These are phyloP conservation scores for Hydnomerulius pinastri DNA, from an alignment of 768 basidiomycete species.

Conservation along the genomic window DNA sequence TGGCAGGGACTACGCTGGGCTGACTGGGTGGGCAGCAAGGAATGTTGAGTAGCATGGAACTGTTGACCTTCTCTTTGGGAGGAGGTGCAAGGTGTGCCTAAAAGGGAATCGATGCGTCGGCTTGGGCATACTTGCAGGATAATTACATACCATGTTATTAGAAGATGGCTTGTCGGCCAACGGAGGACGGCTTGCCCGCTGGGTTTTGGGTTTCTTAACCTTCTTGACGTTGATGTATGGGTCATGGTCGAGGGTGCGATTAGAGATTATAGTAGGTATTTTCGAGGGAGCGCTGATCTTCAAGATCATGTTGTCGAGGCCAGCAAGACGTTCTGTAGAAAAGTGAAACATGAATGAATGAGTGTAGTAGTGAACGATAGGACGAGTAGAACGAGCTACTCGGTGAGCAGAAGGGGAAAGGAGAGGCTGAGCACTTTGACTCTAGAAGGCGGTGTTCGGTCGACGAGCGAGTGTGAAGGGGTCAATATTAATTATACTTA, in stretches of 20 bases:
- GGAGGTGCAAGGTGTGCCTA: slow-evolving; percentile 11
- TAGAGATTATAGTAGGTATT: slow-evolving; percentile 30
- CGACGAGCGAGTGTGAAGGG: not conserved
- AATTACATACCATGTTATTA: slow-evolving; percentile 31
- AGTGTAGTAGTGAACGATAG: slow-evolving; percentile 12
- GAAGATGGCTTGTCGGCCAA: slow-evolving; percentile 33
- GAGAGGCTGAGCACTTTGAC: not conserved
- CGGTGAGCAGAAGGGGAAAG: slow-evolving; percentile 1
- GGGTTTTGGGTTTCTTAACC: slow-evolving; percentile 20
- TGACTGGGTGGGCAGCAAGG: slow-evolving; percentile 7
- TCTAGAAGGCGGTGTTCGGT: slow-evolving; percentile 4
- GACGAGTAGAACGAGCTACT: slow-evolving; percentile 9
- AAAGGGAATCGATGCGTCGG: slow-evolving; percentile 16
- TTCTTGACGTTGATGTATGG: slow-evolving; percentile 25
- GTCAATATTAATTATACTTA: too few relatives aligned
- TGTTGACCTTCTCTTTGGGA: slow-evolving; percentile 10
- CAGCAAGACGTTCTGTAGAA: slow-evolving; percentile 43
- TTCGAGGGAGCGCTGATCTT: slow-evolving; percentile 32
- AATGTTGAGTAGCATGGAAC: slow-evolving; percentile 15
- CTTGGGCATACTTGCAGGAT: slow-evolving; percentile 1
- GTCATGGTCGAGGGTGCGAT: slow-evolving; percentile 18
- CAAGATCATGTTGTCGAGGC: slow-evolving; percentile 42
- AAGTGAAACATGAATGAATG: slow-evolving; percentile 35
- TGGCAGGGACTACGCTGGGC: slow-evolving; percentile 3
- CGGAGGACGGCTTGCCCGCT: slow-evolving; percentile 28